Evolutionary conservation across 176 grass and related monocot species (phyloP).

Genomic region (Zizania latifolia): DNA sequence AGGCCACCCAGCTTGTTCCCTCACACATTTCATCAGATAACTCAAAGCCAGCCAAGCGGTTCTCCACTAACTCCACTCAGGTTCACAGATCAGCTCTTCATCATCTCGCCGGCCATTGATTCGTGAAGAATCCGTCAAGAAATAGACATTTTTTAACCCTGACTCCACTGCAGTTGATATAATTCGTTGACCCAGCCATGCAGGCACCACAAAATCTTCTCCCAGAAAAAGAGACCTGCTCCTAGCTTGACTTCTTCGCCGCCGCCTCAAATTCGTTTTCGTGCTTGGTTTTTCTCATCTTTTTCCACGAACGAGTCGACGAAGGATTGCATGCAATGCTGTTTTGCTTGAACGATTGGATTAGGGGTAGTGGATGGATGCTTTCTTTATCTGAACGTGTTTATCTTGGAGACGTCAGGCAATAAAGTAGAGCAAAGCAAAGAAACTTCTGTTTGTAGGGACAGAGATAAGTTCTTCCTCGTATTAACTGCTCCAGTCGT

Average conservation of each 20-base stretch:
- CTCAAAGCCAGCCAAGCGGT: no score
- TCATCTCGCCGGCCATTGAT: no score
- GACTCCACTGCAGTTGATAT: no score
- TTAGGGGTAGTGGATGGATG: not conserved
- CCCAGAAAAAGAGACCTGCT: not conserved
- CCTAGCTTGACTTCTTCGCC: no score
- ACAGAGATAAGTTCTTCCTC: not conserved
- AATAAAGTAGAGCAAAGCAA: not conserved
- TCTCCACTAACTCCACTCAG: no score
- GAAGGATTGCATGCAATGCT: not conserved
- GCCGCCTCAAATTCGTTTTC: not conserved
- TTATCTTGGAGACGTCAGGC: not conserved
- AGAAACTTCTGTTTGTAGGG: not conserved
- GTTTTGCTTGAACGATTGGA: not conserved
- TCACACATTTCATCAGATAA: no score
- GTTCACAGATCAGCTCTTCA: no score
- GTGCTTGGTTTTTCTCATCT: not conserved
- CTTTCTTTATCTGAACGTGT: not conserved
- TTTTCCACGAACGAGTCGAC: not conserved
- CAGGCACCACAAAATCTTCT: no score
- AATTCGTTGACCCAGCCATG: no score
- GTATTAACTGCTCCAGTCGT: not conserved
- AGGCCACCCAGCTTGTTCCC: no score
- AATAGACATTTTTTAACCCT: no score
- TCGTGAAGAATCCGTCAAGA: no score